Conservation (phyloP, 352 stramenopile genomes). For the Phytopythium helicoides region DNA sequence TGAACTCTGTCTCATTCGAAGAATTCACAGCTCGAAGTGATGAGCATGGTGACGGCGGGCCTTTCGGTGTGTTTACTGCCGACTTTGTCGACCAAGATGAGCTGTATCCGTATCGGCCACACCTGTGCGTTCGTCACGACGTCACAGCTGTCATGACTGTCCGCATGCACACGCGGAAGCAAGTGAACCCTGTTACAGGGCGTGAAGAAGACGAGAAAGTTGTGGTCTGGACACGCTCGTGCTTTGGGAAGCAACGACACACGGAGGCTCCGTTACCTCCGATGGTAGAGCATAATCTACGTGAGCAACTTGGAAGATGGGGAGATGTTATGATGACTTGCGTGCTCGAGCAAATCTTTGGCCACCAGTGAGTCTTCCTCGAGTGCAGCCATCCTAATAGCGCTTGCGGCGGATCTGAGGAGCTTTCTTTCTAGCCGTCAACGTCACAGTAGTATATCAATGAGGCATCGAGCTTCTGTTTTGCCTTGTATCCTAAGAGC, state of each 20-base stretch:
- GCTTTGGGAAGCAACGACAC: slow-evolving; percentile 22
- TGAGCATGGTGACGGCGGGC: slow-evolving; percentile 11
- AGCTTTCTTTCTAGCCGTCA: too few relatives aligned
- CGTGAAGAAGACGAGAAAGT: slow-evolving; percentile 16
- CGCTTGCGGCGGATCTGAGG: too few relatives aligned
- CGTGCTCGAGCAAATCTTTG: slow-evolving; percentile 18
- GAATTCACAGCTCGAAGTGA: slow-evolving; percentile 24
- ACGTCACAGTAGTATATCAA: too few relatives aligned
- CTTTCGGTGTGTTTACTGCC: slow-evolving; percentile 19
- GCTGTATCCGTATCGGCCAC: slow-evolving; percentile 27
- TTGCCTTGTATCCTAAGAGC: too few relatives aligned
- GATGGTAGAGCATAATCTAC: slow-evolving; percentile 23
- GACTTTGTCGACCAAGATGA: slow-evolving; percentile 43
- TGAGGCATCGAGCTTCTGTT: too few relatives aligned
- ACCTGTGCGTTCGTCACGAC: slow-evolving; percentile 26
- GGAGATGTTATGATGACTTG: slow-evolving; percentile 37
- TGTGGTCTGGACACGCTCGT: slow-evolving; percentile 28
- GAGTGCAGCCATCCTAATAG: too few relatives aligned
- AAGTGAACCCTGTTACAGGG: slow-evolving; percentile 3
- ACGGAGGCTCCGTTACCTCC: slow-evolving; percentile 16
- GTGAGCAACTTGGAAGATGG: slow-evolving; percentile 41
- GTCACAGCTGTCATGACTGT: slow-evolving; percentile 25
- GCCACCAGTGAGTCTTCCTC: neutral
- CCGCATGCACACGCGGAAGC: slow-evolving; percentile 12
- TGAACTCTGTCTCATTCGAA: neutral